Base-by-base conservation (phyloP, 202 grass and related monocot species). In the Alloteropsis angusta region DNA sequence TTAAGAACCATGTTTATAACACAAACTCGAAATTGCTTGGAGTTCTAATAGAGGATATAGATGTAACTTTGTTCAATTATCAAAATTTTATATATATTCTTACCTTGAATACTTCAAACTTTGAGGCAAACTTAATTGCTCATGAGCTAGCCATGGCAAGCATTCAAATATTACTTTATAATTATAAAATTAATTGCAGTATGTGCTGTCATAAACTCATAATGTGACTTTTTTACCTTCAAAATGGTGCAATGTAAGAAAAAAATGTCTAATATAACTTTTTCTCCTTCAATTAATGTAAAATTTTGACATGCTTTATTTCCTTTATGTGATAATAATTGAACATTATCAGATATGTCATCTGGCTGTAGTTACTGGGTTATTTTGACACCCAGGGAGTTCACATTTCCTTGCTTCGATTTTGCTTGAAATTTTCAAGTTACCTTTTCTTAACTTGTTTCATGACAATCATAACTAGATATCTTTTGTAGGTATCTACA, bases 401-500 rank as follows among this genome's bases (percentile, higher is more conserved):
- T 60, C 72, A 48, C 55, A 71, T 53, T 63, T 72, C 15, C 16
- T 16, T 32, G 15, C 19, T 50, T 9, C 26, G 35, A 48, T 59
- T 62, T 60, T 41, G 22, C 69, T 82, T 9, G 6, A 82, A 63
- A 16, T 82, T 65, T 74, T 13, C 34, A 45, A 8, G 7, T 56
- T 9, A 22, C 17, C 7, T 80, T 64, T 54, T 32, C 21, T 1
- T 56, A 1, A 16, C 47, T 11, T 64, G 44, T 48, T 39, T 80
- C 4, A 21, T 34, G 38, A 75, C 17, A 63, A 35, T 65, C 30
- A 76, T 75, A 69, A 75, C 56, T 75, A 64, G 35, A 80, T n/a
- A 79, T 46, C 59, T 12, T 83, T 90, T 66, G n/a, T 87, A 98
- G 96, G 89, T 93, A 95, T 66, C 79, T 98, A 50, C 90, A 87